phyloP scores from a whole-genome alignment of 1,284 basidiomycete species.

The Apiotrichum siamense region DNA sequence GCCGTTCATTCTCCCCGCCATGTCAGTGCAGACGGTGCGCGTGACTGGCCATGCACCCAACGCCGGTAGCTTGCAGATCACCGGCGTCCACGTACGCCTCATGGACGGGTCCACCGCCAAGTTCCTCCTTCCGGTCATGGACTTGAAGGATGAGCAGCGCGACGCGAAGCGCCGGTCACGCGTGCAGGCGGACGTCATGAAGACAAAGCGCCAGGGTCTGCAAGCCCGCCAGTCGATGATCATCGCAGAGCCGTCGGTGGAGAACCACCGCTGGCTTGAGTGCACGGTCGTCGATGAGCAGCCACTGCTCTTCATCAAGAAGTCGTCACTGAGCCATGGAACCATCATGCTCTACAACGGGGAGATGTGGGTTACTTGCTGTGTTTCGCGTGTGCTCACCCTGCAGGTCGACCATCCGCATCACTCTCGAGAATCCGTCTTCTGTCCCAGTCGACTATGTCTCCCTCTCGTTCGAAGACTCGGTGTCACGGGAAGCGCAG shows the following conservation, averaged over 20 bases:
- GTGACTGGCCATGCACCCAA: constrained; percentile 63
- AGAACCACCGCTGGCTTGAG: constrained; percentile 33
- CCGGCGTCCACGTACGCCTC: constrained; percentile 71
- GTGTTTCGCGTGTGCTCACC: not conserved
- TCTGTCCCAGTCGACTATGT: constrained; percentile 74
- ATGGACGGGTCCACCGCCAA: constrained; percentile 65
- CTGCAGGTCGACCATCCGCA: constrained; percentile 65
- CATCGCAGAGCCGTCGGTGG: not conserved
- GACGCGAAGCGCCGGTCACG: constrained; percentile 47
- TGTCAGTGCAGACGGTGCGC: constrained; percentile 65
- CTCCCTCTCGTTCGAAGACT: constrained; percentile 79
- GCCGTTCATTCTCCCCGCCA: constrained; percentile 63
- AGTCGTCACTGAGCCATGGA: constrained; percentile 81
- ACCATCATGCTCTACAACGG: constrained; percentile 91
- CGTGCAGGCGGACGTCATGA: constrained; percentile 52
- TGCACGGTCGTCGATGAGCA: constrained; percentile 68
- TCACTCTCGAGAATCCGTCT: constrained; percentile 85
- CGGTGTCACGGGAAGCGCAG: constrained; percentile 69
- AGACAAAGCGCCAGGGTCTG: constrained; percentile 32
- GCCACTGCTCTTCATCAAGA: constrained; percentile 73
- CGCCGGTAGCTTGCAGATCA: constrained; percentile 63
- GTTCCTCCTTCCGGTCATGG: constrained; percentile 68
- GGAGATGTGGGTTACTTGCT: constrained; percentile 68
- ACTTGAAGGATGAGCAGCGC: constrained; percentile 60
- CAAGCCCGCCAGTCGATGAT: constrained; percentile 24